Evolutionary conservation across 1,139 yeast species (phyloP).

Genomic region (Kodamaea fungicola): DNA sequence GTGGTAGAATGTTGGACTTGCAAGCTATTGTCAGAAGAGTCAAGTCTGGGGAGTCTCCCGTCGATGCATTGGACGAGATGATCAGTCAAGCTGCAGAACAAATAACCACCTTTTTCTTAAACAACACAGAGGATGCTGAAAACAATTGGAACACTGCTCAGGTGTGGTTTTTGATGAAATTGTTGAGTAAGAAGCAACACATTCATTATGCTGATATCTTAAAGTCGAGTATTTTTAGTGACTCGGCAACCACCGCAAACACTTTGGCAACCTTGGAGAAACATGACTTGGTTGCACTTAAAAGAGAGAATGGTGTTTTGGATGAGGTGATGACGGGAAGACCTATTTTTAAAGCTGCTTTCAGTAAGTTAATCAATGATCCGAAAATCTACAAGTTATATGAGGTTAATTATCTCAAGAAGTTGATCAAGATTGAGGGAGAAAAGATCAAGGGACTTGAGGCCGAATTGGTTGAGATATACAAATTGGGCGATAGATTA

Average conservation of each 20-base stretch:
- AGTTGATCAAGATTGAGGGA: slow-evolving; percentile 58
- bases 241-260: slow-evolving; percentile 44
- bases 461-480: slow-evolving; percentile 62
- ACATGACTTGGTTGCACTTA: slow-evolving; percentile 67
- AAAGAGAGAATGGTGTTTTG: slow-evolving; percentile 73
- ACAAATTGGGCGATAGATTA: slow-evolving; percentile 49
- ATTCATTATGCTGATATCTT: slow-evolving; percentile 52
- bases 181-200: slow-evolving; percentile 47
- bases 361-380: slow-evolving; percentile 60
- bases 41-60: slow-evolving; percentile 80
- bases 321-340: slow-evolving; percentile 69
- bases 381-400: slow-evolving; percentile 53
- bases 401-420: slow-evolving; percentile 59
- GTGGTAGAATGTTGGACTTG: slow-evolving; percentile 92
- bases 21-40: slow-evolving; percentile 88
- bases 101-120: slow-evolving; percentile 74
- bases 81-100: slow-evolving; percentile 83
- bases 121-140: slow-evolving; percentile 32
- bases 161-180: slow-evolving; percentile 80
- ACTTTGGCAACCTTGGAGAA: slow-evolving; percentile 73
- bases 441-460: slow-evolving; percentile 63
- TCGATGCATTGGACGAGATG: slow-evolving; percentile 75
- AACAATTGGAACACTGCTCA: slow-evolving; percentile 72
- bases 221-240: slow-evolving; percentile 62
- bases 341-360: slow-evolving; percentile 83